Evolutionary conservation across 768 basidiomycete species (phyloP).

Genomic region (Cytidiella melzeri): DNA sequence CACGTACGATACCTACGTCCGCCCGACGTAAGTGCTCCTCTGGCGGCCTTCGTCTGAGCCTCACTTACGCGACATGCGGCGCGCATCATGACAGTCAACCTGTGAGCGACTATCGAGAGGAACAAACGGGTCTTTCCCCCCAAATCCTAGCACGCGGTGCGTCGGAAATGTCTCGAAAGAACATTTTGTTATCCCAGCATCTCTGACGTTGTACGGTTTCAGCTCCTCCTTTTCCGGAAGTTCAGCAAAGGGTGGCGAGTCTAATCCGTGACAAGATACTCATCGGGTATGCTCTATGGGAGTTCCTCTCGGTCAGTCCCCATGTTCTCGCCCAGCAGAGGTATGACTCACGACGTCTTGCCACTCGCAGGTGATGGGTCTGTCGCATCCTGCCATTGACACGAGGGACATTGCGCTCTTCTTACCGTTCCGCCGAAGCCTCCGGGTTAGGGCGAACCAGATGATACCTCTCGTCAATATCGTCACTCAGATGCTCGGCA

Average conservation of each 20-base stretch:
- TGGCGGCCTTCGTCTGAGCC: not conserved
- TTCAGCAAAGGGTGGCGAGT: constrained; percentile 38
- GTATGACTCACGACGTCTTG: not conserved
- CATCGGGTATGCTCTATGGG: constrained; percentile 52
- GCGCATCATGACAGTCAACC: constrained; percentile 36
- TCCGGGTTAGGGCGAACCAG: constrained; percentile 27
- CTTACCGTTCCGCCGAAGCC: constrained; percentile 40
- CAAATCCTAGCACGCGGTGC: constrained; percentile 36
- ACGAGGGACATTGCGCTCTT: constrained; percentile 53
- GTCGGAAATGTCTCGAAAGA: too few relatives aligned
- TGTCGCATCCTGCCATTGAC: constrained; percentile 44
- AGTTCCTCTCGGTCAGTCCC: constrained; percentile 42
- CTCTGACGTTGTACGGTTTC: too few relatives aligned
- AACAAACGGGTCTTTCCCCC: constrained; percentile 40
- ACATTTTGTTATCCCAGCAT: too few relatives aligned
- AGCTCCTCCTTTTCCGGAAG: constrained; percentile 46
- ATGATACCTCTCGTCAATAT: constrained; percentile 36
- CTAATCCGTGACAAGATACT: constrained; percentile 42
- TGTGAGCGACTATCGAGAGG: constrained; percentile 40
- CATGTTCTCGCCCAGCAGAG: not conserved
- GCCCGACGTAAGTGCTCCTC: constrained; percentile 40
- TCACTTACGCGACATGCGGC: too few relatives aligned
- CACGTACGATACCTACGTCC: constrained; percentile 45
- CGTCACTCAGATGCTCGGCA: constrained; percentile 39
- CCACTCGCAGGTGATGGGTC: constrained; percentile 37